These are phyloP conservation scores for Helotiales sp. DNA, from an alignment of 2,329 filamentous ascomycete species.

Conservation along the genomic window DNA sequence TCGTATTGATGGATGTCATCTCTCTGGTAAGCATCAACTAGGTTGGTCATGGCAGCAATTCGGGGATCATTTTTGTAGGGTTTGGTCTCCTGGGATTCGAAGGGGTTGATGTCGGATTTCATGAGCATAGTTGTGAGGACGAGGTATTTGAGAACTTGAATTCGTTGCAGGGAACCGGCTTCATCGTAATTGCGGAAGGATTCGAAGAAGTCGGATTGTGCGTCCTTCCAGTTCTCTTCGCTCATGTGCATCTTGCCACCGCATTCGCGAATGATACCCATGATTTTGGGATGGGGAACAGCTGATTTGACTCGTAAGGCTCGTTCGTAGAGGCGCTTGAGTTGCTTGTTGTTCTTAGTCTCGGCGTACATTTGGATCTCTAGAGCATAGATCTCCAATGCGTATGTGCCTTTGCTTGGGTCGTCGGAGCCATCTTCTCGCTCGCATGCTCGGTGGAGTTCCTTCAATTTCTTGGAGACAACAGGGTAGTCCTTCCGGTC, in stretches of 20 bases:
- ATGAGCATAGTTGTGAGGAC: slow-evolving; percentile 97
- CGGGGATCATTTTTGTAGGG: slow-evolving; percentile 95
- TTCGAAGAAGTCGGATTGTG: slow-evolving; percentile 97
- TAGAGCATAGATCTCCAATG: slow-evolving; percentile 90
- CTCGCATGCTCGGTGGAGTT: slow-evolving; percentile 88
- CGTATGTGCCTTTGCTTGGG: slow-evolving; percentile 93
- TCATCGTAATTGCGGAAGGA: slow-evolving; percentile 99
- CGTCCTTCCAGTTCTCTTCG: slow-evolving; percentile 98
- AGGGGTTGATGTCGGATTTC: slow-evolving; percentile 97
- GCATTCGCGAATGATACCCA: slow-evolving; percentile 98
- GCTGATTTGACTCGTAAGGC: slow-evolving; percentile 93
- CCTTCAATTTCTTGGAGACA: slow-evolving; percentile 79
- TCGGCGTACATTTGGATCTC: slow-evolving; percentile 99
- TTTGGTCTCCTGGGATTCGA: slow-evolving; percentile 98
- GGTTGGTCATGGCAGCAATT: slow-evolving; percentile 94
- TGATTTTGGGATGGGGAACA: slow-evolving; percentile 96
- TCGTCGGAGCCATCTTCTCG: slow-evolving; percentile 85
- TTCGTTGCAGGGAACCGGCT: slow-evolving; percentile 91
- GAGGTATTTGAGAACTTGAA: slow-evolving; percentile 96
- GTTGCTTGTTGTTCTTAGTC: slow-evolving; percentile 94
- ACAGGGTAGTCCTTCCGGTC: slow-evolving; percentile 86
- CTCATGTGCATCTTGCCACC: slow-evolving; percentile 99
- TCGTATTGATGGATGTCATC: slow-evolving; percentile 95
- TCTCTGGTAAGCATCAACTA: slow-evolving; percentile 94
- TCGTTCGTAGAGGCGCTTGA: slow-evolving; percentile 89